These are phyloP conservation scores for Cryptococcus floricola DNA, from an alignment of 1,284 basidiomycete species.

Conservation along the genomic window DNA sequence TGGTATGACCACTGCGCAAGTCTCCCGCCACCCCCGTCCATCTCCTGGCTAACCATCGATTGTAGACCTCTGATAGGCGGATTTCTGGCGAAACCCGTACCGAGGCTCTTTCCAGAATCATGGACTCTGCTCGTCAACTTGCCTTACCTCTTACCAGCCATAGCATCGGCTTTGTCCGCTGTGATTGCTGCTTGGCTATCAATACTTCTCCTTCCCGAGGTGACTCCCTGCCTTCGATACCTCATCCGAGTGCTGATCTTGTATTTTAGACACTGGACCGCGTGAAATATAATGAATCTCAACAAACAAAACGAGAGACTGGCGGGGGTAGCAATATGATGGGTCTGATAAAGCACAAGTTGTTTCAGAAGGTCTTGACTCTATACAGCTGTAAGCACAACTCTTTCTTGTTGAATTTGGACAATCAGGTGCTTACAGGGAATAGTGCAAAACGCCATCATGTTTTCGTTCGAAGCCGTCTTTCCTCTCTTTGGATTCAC, in stretches of 20 bases:
- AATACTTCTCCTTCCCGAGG: slow-evolving; percentile 36
- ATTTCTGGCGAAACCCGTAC: slow-evolving; percentile 33
- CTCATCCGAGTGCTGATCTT: background rate
- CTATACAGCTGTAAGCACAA: slow-evolving; percentile 30
- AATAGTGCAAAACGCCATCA: slow-evolving; percentile 29
- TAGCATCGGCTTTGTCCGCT: slow-evolving; percentile 24
- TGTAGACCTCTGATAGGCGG: slow-evolving; percentile 38
- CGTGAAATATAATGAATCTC: background rate
- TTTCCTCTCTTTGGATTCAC: slow-evolving; percentile 41
- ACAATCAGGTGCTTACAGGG: background rate
- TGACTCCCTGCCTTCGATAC: slow-evolving; percentile 1
- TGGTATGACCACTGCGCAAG: slow-evolving; percentile 36
- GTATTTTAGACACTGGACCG: slow-evolving; percentile 7
- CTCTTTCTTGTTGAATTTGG: background rate
- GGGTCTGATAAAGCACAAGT: slow-evolving; percentile 21
- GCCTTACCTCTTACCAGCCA: slow-evolving; percentile 40
- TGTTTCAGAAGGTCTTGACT: slow-evolving; percentile 31
- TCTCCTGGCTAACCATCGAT: background rate
- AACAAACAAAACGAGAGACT: slow-evolving; percentile 2
- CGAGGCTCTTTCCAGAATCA: slow-evolving; percentile 24
- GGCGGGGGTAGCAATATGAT: slow-evolving; percentile 18
- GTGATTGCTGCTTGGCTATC: slow-evolving; percentile 17
- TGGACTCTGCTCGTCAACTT: slow-evolving; percentile 23
- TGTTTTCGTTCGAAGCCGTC: slow-evolving; percentile 38
- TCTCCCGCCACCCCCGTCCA: background rate